Evolutionary conservation across 2,329 filamentous ascomycete genomes (phyloP), one percentile per base, ranked within the genome.

Genomic region (Aotearoamyces nothofagi): DNA sequence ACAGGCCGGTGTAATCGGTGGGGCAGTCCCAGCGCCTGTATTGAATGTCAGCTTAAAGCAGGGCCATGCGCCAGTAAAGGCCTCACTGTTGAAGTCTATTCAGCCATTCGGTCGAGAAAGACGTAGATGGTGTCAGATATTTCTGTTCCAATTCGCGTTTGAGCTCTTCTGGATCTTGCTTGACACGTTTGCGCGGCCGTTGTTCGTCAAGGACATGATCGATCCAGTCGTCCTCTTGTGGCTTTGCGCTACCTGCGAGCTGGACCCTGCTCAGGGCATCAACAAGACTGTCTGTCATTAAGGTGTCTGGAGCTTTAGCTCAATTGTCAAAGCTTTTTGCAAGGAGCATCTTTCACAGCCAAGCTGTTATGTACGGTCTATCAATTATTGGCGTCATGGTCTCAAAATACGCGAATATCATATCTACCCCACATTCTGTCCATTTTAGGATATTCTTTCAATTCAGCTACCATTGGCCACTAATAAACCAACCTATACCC

Each of bases 21-120:
- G 81, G 70, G 32, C 73, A 66, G 38, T 93, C 81, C 90, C 87
- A 98, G 50, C 74, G 61, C 41, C 63, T 65, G 32, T 9, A 36
- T 27, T 27, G 30, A 15, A 28, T 13, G 20, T 37, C 26, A 39
- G 32, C 29, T 20, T 26, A 17, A 22, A 22, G 9, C 11, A 36
- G 29, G 35, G 36, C 23, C 29, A n/a, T 29, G 4, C n/a, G n/a
- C n/a, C n/a, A n/a, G 9, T 4, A 14, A 22, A 11, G 12, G 9
- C 42, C 56, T 33, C 52, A 72, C 63, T 87, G 82, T 55, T 98
- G 90, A 24, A 96, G 57, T 31, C 70, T 69, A 51, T 93, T 84
- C 34, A 98, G 67, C 84, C 90, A 96, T 46, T 78, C 74, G 4
- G 70, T 60, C 17, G 76, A 83, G 57, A 98, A 94, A 3, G 68